Evolutionary conservation across 106 monocot species (phyloP).

Genomic region (Phalaenopsis equestris): DNA sequence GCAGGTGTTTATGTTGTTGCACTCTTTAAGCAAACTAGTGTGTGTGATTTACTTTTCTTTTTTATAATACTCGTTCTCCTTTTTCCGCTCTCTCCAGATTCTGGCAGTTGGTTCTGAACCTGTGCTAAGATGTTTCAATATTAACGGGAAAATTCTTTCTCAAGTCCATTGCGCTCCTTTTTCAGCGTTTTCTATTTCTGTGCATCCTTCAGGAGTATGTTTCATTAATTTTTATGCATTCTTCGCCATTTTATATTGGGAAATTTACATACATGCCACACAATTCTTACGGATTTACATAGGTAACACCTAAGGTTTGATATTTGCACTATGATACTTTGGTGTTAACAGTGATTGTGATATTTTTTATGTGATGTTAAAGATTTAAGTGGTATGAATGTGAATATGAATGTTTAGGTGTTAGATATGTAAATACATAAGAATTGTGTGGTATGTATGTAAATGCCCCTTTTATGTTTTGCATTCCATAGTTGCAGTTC

Average conservation of each 20-base stretch:
- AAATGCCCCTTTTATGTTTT: too few species aligned
- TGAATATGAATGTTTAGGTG: too few species aligned
- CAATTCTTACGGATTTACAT: too few species aligned
- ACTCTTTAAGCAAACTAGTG: background rate
- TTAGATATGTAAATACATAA: too few species aligned
- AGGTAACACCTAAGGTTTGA: too few species aligned
- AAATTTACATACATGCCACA: too few species aligned
- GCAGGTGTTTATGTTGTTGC: background rate
- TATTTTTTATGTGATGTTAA: too few species aligned
- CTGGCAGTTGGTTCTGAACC: conserved; percentile 83
- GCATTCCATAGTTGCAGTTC: too few species aligned
- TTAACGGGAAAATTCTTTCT: conserved; percentile 66
- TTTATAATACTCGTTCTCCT: background rate
- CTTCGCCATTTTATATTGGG: background rate
- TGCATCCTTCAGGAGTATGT: conserved; percentile 77
- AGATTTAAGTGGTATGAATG: too few species aligned
- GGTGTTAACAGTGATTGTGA: too few species aligned
- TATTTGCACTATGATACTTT: too few species aligned
- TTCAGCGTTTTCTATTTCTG: conserved; percentile 72
- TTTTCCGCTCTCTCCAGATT: conserved; percentile 33
- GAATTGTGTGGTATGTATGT: too few species aligned
- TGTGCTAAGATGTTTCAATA: conserved; percentile 52
- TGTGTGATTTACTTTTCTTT: background rate
- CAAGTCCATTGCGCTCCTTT: conserved; percentile 90
- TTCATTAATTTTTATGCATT: background rate